These are phyloP conservation scores for Bacidia gigantensis DNA, from an alignment of 495 filamentous ascomycete species.

Conservation along the genomic window DNA sequence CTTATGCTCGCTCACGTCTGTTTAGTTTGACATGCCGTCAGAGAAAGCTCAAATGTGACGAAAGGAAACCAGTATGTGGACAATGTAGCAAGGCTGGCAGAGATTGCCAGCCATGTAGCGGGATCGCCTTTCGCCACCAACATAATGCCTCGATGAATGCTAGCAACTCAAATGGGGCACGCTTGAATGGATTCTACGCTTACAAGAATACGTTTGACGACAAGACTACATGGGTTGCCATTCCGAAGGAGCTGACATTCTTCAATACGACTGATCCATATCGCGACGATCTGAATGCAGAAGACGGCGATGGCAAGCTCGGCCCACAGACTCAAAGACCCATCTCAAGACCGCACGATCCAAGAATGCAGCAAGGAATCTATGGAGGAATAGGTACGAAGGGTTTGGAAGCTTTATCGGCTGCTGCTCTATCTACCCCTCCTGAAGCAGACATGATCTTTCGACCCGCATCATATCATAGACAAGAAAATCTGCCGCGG, in stretches of 20 bases:
- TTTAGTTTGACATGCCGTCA: conserved; percentile 46
- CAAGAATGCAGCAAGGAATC: not conserved
- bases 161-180: conserved; percentile 25
- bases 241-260: conserved; percentile 48
- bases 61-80: conserved; percentile 43
- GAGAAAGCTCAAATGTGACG: conserved; percentile 52
- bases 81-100: conserved; percentile 47
- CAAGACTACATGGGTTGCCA: conserved; percentile 48
- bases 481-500: not conserved
- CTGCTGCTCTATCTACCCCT: conserved; percentile 27
- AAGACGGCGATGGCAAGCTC: conserved; percentile 23
- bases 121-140: conserved; percentile 55
- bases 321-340: conserved; percentile 5
- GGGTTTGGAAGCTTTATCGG: conserved; percentile 43
- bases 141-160: conserved; percentile 62
- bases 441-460: conserved; percentile 11
- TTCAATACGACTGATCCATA: conserved; percentile 50
- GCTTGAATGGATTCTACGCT: conserved; percentile 50
- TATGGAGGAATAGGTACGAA: conserved; percentile 28
- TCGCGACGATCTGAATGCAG: conserved; percentile 28
- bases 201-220: conserved; percentile 56
- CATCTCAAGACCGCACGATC: not conserved
- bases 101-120: conserved; percentile 47
- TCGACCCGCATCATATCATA: conserved; percentile 1
- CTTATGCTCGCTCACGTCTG: not conserved